Conservation (phyloP, 2,329 filamentous ascomycete genomes). For the Samsoniella hepiali region DNA sequence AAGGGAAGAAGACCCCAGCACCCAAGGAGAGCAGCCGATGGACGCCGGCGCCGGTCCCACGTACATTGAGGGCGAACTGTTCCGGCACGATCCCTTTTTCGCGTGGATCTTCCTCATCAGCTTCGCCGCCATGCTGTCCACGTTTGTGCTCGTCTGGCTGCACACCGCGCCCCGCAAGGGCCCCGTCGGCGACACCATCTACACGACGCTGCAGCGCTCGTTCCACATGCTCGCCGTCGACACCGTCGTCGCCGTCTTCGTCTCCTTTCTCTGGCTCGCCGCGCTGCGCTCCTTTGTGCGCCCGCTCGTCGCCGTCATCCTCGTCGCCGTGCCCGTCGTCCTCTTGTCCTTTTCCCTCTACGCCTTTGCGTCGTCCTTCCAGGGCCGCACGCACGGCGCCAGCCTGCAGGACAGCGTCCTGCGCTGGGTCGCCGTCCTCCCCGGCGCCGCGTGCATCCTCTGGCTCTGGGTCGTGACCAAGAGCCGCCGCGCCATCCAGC, state of each 20-base stretch:
- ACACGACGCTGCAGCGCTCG: constrained; percentile 80
- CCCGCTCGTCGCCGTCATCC: constrained; percentile 73
- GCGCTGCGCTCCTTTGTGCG: constrained; percentile 83
- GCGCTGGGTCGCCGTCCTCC: constrained; percentile 80
- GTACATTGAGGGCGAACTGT: constrained; percentile 63
- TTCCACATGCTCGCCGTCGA: constrained; percentile 89
- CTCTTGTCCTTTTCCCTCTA: constrained; percentile 89
- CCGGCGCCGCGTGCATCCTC: constrained; percentile 66
- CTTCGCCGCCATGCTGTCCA: constrained; percentile 78
- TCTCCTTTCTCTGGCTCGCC: constrained; percentile 88
- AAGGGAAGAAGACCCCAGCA: constrained; percentile 36
- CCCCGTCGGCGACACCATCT: constrained; percentile 88
- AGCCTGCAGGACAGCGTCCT: constrained; percentile 84
- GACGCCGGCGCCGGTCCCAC: constrained; percentile 47
- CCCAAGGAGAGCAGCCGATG: constrained; percentile 34
- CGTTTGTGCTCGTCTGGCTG: constrained; percentile 84
- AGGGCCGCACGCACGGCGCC: constrained; percentile 68
- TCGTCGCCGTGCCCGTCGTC: constrained; percentile 81
- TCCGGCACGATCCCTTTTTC: constrained; percentile 86
- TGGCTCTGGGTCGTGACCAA: constrained; percentile 84
- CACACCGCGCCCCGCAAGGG: constrained; percentile 73
- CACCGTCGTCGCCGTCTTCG: constrained; percentile 82
- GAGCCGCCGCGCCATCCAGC: constrained; percentile 74
- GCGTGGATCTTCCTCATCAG: constrained; percentile 85
- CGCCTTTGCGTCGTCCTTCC: constrained; percentile 84